Base-by-base conservation (phyloP, 2,329 filamentous ascomycete genomes). In the Aspergillus sp. region DNA sequence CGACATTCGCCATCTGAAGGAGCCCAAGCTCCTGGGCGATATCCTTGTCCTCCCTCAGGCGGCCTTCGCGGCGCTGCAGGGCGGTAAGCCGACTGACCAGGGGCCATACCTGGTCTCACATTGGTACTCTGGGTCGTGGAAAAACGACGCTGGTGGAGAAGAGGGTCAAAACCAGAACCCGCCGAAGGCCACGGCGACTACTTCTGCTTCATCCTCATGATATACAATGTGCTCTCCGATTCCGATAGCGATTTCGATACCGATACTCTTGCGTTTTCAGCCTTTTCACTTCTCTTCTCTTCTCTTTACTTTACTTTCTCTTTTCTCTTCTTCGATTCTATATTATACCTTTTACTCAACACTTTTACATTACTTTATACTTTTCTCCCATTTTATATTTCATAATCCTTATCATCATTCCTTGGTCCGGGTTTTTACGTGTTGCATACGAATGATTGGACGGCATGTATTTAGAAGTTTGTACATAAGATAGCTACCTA, bases 101-200 rank as follows among this genome's bases (percentile, higher is more conserved):
- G 59, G 59, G 7, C 54, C 54, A 9, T 59, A 61, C 42, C 30
- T 61, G 11, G 59, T 61, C 8, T 57, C 53, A 22, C 59, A 61
- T 55, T 54, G 57, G 27, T 61, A 61, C 41, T 49, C 54, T 3
- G 59, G 59, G 19, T 59, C 57, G 5, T 61, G 59, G 59, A 61
- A 61, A 50, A 61, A 61, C 47, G 53, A 55, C 20, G 22, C 39
- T 33, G 56, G 59, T 22, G 52, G 56, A 5, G 59, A 56, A 22
- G 55, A 53, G 20, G 52, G 59, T 19, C 46, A 41, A 27, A 47
- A 50, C 11, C 42, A 41, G 19, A 47, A 50, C 11, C 49, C 34
- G 17, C 49, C 45, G 15, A 17, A 44, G 17, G 30, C 42, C 12
- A 17, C 27, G 15, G 6, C 44, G 27, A 42, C 33, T 6, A 9